Evolutionary conservation across 441 rosid species (phyloP).

Genomic region (Rhodomyrtus psidioides): DNA sequence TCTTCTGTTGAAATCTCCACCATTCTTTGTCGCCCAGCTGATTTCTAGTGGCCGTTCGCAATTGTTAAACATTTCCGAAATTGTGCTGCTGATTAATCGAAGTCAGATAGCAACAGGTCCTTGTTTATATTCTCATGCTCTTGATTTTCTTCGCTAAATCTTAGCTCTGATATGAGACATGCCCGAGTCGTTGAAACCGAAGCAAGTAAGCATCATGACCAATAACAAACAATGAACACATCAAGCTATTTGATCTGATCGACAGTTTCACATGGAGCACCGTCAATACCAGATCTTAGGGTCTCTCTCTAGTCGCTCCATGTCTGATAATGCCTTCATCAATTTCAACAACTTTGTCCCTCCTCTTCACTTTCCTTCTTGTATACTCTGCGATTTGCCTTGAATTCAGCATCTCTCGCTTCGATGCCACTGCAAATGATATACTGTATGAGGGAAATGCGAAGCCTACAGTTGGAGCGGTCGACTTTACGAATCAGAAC

Average conservation of each 20-base stretch:
- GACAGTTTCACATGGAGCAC: not conserved
- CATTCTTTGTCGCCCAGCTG: too few species aligned
- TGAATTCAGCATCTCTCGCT: not conserved
- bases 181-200: too few species aligned
- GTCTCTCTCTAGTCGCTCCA: not conserved
- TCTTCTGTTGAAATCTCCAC: too few species aligned
- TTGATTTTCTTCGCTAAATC: not conserved
- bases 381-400: not conserved
- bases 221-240: too few species aligned
- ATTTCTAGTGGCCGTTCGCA: too few species aligned
- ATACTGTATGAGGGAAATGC: slow-evolving; percentile 37
- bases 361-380: not conserved
- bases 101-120: too few species aligned
- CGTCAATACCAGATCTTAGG: too few species aligned
- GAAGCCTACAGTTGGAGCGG: slow-evolving; percentile 11
- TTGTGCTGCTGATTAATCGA: not conserved
- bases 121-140: not conserved
- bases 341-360: not conserved
- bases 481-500: slow-evolving; percentile 16
- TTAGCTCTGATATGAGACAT: too few species aligned
- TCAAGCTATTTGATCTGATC: not conserved
- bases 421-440: not conserved
- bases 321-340: not conserved
- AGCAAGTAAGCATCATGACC: not conserved
- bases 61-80: not conserved